Conservation (phyloP, 2,329 filamentous ascomycete species). For the Cytospora leucostoma region DNA sequence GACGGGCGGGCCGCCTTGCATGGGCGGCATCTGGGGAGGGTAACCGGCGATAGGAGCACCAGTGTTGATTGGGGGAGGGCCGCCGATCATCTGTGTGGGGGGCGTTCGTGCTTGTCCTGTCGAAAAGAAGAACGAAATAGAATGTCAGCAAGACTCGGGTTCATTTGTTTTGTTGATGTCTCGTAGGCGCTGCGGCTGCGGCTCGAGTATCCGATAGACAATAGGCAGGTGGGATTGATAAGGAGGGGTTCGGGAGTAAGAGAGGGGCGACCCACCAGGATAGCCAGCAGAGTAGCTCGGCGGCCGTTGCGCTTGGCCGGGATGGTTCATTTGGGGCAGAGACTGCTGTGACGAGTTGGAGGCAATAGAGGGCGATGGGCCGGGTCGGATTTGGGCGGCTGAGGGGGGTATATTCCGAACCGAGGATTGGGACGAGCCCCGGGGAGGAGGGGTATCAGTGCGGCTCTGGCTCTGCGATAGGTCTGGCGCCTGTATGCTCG, state of each 20-base stretch:
- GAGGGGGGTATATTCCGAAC: slow-evolving; percentile 29
- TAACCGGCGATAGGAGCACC: slow-evolving; percentile 60
- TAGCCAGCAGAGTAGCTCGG: slow-evolving; percentile 61
- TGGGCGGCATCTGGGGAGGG: slow-evolving; percentile 54
- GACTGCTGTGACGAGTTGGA: slow-evolving; percentile 50
- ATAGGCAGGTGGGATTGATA: slow-evolving; percentile 41
- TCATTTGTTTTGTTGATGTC: background rate
- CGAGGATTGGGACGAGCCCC: slow-evolving; percentile 32
- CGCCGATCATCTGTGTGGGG: slow-evolving; percentile 62
- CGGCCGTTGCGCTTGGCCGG: slow-evolving; percentile 59
- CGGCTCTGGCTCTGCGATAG: slow-evolving; percentile 44
- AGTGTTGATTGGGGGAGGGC: slow-evolving; percentile 68
- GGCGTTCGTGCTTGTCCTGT: slow-evolving; percentile 53
- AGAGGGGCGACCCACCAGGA: slow-evolving; percentile 28
- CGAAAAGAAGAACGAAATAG: background rate
- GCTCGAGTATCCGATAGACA: background rate
- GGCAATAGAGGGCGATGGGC: slow-evolving; percentile 47
- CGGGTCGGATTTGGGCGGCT: slow-evolving; percentile 40
- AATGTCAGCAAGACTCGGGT: background rate
- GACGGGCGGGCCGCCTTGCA: slow-evolving; percentile 43
- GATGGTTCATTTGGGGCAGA: slow-evolving; percentile 64
- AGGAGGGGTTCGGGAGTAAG: slow-evolving; percentile 7
- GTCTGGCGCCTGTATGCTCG: slow-evolving; percentile 58
- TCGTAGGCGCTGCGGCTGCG: background rate
- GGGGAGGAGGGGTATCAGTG: slow-evolving; percentile 41